Evolutionary conservation across 2,329 filamentous ascomycete genomes (phyloP).

Genomic region (Pseudogymnoascus pannorum): DNA sequence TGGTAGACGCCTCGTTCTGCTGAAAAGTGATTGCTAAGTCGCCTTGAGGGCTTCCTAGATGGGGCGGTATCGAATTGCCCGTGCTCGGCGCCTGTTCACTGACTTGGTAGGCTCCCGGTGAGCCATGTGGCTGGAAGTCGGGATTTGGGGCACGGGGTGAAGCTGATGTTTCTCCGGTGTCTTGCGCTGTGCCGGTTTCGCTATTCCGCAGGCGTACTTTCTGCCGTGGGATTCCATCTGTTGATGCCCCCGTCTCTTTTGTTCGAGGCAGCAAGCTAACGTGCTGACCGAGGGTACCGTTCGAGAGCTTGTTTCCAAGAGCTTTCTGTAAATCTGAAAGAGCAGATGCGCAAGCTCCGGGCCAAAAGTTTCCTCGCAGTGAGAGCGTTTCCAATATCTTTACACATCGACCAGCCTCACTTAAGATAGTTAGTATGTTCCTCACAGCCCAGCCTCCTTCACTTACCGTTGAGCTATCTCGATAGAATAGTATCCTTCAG

Average conservation of each 20-base stretch:
- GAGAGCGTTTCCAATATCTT: conserved; percentile 27
- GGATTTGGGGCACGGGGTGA: background rate
- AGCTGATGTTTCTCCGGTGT: background rate
- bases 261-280: background rate
- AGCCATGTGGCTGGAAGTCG: background rate
- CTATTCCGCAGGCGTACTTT: background rate
- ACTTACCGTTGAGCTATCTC: conserved; percentile 34
- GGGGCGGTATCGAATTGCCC: background rate
- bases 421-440: background rate
- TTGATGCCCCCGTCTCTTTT: background rate
- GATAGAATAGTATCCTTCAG: conserved; percentile 36
- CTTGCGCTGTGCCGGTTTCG: background rate
- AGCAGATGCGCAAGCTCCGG: conserved; percentile 31
- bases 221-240: background rate
- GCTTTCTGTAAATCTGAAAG: conserved; percentile 29
- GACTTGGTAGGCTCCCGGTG: background rate
- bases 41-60: background rate
- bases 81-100: background rate
- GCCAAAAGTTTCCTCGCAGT: conserved; percentile 29
- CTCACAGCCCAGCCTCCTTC: conserved; percentile 15
- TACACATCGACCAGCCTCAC: conserved; percentile 15
- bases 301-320: conserved; percentile 12
- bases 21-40: background rate
- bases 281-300: background rate
- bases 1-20: background rate